Conservation (phyloP, 805 yeast genomes). For the Suhomyces sp. region DNA sequence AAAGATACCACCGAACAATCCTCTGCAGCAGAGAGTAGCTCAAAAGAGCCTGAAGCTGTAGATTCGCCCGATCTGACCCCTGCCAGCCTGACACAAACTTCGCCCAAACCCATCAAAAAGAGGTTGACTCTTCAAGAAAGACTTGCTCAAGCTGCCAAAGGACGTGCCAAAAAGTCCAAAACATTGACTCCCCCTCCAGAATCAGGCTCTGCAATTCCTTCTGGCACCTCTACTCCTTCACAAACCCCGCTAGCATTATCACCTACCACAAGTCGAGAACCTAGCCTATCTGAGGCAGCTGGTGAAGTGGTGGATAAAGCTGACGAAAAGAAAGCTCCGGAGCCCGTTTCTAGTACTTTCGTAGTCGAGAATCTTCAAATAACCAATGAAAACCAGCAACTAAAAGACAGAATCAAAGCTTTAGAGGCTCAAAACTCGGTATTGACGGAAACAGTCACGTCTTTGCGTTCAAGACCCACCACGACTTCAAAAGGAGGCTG, state of each 20-base stretch:
- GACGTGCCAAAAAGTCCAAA: slow-evolving; percentile 25
- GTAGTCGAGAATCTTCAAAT: not conserved
- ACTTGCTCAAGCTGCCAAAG: slow-evolving; percentile 74
- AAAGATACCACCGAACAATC: not conserved
- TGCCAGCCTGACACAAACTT: not conserved
- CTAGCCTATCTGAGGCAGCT: not conserved
- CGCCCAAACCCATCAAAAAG: slow-evolving; percentile 35
- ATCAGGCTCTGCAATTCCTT: not conserved
- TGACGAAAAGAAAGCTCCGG: not conserved
- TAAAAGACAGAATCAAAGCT: not conserved
- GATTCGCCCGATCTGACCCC: not conserved
- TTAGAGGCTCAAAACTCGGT: not conserved
- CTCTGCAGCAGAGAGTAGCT: not conserved
- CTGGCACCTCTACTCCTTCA: not conserved
- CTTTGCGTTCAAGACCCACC: not conserved
- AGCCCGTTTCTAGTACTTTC: not conserved
- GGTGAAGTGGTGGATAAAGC: not conserved
- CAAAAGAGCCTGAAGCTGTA: not conserved
- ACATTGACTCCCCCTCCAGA: not conserved
- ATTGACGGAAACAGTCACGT: not conserved
- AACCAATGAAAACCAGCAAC: not conserved
- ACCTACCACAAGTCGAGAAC: slow-evolving; percentile 1
- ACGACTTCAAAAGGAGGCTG: not conserved
- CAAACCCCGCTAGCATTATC: slow-evolving; percentile 5
- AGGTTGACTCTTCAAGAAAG: slow-evolving; percentile 81